phyloP scores from a whole-genome alignment of 176 grass and related monocot genomes.

The Elaeis guineensis region DNA sequence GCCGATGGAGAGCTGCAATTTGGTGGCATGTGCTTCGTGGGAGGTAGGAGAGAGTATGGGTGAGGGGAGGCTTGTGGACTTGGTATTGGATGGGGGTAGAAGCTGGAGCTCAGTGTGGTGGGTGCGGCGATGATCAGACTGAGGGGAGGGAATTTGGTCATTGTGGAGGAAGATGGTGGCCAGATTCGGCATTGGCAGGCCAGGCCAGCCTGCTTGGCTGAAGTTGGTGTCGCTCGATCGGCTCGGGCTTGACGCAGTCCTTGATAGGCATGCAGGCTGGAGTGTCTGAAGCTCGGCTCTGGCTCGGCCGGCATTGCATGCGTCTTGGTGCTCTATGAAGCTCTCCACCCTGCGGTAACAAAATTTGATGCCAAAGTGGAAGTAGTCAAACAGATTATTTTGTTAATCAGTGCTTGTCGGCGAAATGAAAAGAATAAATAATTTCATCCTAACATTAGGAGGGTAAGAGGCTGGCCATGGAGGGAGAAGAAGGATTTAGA shows the following conservation, averaged over 20 bases:
- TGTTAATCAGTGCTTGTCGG: too few species aligned
- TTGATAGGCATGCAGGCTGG: conserved; percentile 9
- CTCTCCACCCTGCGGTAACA: conserved; percentile 13
- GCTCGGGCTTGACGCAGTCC: conserved; percentile 20
- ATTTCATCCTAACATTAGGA: too few species aligned
- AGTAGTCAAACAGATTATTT: too few species aligned
- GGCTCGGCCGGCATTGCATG: conserved; percentile 9
- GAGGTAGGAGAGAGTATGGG: neutral
- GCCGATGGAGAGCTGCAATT: conserved; percentile 13
- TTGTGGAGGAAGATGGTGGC: neutral
- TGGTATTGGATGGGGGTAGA: conserved; percentile 3
- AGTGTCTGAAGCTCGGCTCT: neutral
- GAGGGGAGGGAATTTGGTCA: neutral
- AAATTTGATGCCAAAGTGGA: neutral
- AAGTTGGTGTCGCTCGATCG: conserved; percentile 17
- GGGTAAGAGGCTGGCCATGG: too few species aligned
- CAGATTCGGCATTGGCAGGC: neutral
- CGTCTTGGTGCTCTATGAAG: conserved; percentile 27
- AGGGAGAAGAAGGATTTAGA: too few species aligned
- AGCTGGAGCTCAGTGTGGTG: conserved; percentile 20
- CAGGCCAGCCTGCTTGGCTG: conserved; percentile 1
- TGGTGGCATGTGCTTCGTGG: neutral
- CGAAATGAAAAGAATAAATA: too few species aligned
- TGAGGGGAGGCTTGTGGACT: neutral
- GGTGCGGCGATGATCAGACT: neutral